Evolutionary conservation across 2,329 filamentous ascomycete species (phyloP).

Genomic region (Phaeomoniella chlamydospora): DNA sequence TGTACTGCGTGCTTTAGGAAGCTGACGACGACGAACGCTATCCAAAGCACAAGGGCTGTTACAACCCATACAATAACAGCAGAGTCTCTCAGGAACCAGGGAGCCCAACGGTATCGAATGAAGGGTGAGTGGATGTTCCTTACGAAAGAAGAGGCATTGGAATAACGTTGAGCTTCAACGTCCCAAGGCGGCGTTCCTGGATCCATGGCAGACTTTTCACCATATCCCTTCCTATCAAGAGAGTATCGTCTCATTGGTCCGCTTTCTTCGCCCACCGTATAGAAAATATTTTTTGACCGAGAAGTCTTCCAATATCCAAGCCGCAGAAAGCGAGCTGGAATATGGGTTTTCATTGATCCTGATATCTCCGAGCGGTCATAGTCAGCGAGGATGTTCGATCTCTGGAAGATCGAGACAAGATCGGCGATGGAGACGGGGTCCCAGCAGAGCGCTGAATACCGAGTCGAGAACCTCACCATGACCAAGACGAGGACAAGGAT

Average conservation of each 20-base stretch:
- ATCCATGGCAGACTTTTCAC: conserved; percentile 15
- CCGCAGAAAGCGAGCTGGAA: conserved; percentile 47
- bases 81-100: conserved; percentile 58
- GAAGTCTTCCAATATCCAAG: conserved; percentile 78
- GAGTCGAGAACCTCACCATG: conserved; percentile 48
- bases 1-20: conserved; percentile 57
- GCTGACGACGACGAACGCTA: conserved; percentile 62
- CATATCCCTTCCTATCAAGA: conserved; percentile 29
- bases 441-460: conserved; percentile 68
- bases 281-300: conserved; percentile 56
- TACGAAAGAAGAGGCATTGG: conserved; percentile 29
- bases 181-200: conserved; percentile 17
- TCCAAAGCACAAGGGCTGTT: conserved; percentile 44
- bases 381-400: conserved; percentile 62
- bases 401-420: conserved; percentile 60
- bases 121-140: conserved; percentile 35
- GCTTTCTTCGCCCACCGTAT: conserved; percentile 58
- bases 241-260: conserved; percentile 35
- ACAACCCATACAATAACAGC: conserved; percentile 52
- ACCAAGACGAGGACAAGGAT: conserved; percentile 43
- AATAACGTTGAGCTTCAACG: conserved; percentile 20
- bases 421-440: conserved; percentile 73
- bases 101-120: conserved; percentile 53
- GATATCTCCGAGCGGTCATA: conserved; percentile 57
- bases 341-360: conserved; percentile 25